Percentiles rank a stretch among this genome's conserved stretches.
phyloP scores from a whole-genome alignment of 1,284 basidiomycete genomes.

The Coriolopsis trogii region DNA sequence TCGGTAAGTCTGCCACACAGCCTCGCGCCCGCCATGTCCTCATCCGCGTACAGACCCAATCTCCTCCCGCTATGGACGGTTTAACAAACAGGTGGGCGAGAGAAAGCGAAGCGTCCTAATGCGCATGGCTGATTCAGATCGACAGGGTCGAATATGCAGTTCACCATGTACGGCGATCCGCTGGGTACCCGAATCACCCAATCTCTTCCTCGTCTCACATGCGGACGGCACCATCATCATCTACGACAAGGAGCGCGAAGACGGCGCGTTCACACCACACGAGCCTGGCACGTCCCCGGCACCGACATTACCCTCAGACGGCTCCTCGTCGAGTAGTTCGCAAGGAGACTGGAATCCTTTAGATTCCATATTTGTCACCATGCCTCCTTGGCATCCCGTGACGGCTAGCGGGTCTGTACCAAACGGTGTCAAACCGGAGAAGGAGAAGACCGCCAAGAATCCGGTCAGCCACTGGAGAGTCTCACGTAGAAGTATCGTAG shows the following conservation, averaged over 20 bases:
- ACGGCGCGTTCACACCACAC: conserved; percentile 70
- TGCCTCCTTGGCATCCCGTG: conserved; percentile 80
- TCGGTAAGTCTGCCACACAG: conserved; percentile 53
- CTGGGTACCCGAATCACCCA: conserved; percentile 87
- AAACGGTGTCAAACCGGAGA: conserved; percentile 49
- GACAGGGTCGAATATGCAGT: conserved; percentile 77
- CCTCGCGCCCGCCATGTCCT: neutral
- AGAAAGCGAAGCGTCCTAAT: neutral
- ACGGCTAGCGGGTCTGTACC: conserved; percentile 38
- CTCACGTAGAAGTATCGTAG: conserved; percentile 70
- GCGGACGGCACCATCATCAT: conserved; percentile 88
- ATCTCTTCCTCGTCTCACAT: conserved; percentile 90
- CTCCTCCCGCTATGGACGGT: conserved; percentile 80
- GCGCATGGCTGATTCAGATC: conserved; percentile 15
- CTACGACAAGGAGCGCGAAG: conserved; percentile 89
- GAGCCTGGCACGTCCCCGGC: conserved; percentile 44
- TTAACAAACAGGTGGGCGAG: conserved; percentile 83
- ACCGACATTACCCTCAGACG: conserved; percentile 19
- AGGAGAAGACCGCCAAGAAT: conserved; percentile 75
- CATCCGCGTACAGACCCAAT: conserved; percentile 67
- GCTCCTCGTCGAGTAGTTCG: conserved; percentile 14
- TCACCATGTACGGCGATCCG: conserved; percentile 83
- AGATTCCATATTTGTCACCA: conserved; percentile 78
- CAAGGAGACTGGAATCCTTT: conserved; percentile 70
- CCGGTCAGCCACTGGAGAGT: conserved; percentile 87